Conservation (phyloP, 208 protist species). For the Crithidia sp. region DNA sequence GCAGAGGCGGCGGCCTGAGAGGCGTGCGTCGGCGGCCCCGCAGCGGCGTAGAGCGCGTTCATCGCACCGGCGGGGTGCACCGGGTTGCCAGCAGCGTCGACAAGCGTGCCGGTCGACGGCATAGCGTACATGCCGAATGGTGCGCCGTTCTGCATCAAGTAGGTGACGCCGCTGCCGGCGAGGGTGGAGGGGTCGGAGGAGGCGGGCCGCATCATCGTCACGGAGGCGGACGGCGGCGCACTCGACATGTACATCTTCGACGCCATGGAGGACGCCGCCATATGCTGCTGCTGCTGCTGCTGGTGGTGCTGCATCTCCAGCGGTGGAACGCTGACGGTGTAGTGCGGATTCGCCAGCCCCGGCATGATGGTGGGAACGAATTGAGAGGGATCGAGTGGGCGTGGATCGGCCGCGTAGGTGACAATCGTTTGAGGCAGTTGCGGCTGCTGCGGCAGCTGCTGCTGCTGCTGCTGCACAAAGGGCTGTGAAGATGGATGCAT, state of each 20-base stretch:
- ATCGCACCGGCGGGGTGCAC: background rate
- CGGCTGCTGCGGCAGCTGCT: background rate
- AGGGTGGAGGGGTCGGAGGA: background rate
- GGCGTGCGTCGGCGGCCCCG: too few relatives aligned
- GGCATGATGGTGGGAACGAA: background rate
- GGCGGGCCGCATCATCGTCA: constrained; percentile 1
- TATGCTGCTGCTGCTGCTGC: constrained; percentile 4
- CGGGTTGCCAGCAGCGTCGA: constrained; percentile 4
- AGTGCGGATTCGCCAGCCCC: background rate
- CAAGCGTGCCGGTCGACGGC: background rate
- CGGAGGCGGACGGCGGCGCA: constrained; percentile 5
- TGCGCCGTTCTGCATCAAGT: constrained; percentile 8
- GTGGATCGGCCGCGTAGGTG: background rate
- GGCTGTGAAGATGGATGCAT: background rate
- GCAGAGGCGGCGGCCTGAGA: background rate
- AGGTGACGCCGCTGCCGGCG: constrained; percentile 6
- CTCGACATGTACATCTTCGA: constrained; percentile 9
- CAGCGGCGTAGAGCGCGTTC: background rate
- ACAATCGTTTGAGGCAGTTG: background rate
- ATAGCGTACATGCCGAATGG: constrained; percentile 20
- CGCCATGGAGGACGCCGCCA: background rate
- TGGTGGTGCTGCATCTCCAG: constrained; percentile 11
- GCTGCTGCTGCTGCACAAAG: background rate
- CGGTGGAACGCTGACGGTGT: background rate
- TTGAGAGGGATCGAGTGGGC: background rate